A percentile compares a stretch with the other conserved stretches of the same genome.
Conservation (phyloP, 805 yeast species). For the Teunomyces kruisii region DNA sequence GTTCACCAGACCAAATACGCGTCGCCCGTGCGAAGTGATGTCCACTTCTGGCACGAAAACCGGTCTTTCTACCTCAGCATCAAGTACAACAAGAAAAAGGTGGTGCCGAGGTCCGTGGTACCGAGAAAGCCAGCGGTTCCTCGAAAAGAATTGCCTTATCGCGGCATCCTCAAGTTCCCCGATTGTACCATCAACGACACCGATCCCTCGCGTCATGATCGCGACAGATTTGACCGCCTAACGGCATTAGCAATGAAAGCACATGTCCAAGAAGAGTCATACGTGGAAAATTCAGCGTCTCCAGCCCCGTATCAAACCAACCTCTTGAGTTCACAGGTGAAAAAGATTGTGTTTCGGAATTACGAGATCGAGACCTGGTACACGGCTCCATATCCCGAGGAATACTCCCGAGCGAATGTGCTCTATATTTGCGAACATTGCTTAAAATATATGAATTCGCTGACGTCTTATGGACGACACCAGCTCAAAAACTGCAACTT, state of each 20-base stretch:
- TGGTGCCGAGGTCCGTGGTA: background rate
- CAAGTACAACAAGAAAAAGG: background rate
- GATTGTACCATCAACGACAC: constrained; percentile 63
- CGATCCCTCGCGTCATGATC: constrained; percentile 55
- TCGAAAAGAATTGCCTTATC: constrained; percentile 57
- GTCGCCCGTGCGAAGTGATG: background rate
- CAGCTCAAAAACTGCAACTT: constrained; percentile 62
- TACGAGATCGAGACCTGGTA: constrained; percentile 89
- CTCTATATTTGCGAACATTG: constrained; percentile 84
- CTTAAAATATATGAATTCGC: constrained; percentile 72
- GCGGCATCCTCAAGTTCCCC: constrained; percentile 60
- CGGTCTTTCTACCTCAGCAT: background rate
- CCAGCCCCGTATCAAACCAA: constrained; percentile 14
- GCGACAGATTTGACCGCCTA: constrained; percentile 42
- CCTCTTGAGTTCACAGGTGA: constrained; percentile 41
- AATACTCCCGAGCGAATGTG: constrained; percentile 60
- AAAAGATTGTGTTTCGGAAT: constrained; percentile 67
- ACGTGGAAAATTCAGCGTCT: constrained; percentile 1
- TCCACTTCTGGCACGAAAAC: background rate
- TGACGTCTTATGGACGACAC: constrained; percentile 69
- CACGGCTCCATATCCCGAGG: constrained; percentile 90
- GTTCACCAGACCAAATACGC: constrained; percentile 15
- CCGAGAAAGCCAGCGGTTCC: constrained; percentile 19
- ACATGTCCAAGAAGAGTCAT: background rate
- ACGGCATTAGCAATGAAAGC: background rate